Evolutionary conservation across 2,329 filamentous ascomycete genomes (phyloP).

Genomic region (Monascus ruber): DNA sequence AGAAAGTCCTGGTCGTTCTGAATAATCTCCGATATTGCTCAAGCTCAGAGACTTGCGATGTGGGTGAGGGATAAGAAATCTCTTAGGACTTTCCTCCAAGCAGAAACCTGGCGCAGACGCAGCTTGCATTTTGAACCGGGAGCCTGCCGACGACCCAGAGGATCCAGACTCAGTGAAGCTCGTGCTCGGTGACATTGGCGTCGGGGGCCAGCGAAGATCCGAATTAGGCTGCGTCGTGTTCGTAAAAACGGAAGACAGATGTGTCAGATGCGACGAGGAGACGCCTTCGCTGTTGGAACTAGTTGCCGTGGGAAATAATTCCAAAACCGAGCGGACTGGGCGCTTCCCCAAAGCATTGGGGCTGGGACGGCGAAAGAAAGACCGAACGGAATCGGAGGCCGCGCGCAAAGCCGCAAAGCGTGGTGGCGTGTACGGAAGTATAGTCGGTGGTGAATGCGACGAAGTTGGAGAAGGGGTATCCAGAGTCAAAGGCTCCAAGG

Average conservation of each 20-base stretch:
- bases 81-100: no score
- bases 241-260: no score
- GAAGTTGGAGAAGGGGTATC: neutral
- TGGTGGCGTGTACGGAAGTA: neutral
- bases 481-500: neutral
- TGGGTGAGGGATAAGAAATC: no score
- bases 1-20: slow-evolving; percentile 50
- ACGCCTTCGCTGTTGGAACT: no score
- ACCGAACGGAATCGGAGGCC: slow-evolving; percentile 11
- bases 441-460: neutral
- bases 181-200: no score
- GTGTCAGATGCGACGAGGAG: no score
- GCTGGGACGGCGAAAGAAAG: slow-evolving; percentile 12
- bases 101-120: no score
- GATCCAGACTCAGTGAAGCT: no score
- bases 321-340: neutral
- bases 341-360: slow-evolving; percentile 2
- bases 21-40: slow-evolving; percentile 11
- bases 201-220: no score
- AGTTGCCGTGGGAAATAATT: neutral
- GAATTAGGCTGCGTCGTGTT: no score
- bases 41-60: slow-evolving; percentile 12
- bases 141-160: no score
- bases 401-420: slow-evolving; percentile 5
- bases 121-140: no score